Base-by-base conservation (phyloP, 352 stramenopile genomes). In the Globisporangium lucens region DNA sequence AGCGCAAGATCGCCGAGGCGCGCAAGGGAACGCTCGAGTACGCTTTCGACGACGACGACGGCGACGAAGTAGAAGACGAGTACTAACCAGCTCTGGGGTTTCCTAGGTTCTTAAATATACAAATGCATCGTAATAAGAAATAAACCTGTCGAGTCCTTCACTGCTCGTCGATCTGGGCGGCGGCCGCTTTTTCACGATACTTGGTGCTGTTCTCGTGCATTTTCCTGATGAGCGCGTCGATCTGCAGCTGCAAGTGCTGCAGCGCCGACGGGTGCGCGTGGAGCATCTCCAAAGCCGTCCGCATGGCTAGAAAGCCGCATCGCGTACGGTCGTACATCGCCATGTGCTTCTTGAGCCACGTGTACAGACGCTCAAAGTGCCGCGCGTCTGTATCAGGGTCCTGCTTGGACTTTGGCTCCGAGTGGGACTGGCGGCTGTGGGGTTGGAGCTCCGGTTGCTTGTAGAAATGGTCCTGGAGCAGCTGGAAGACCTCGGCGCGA, bases 321-420 rank as follows among this genome's bases (percentile, higher is more conserved):
- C 76, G 73, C 0, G 69, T 53, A 1, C 65, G 64, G 51, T 91
- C 83, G 52, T 78, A 87, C 17, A 82, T 27, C 24, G 62, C 78
- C n/a, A 87, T 75, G 46, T 89, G 73, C 63, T 89, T 89, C 73
- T 91, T 91, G 24, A 91, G 66, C 83, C 83, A 91, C 29, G 83
- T 91, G 66, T 91, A 91, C 3, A 91, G 65, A 3, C 80, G 73
- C 58, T 91, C 83, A 66, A 89, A 89, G 53, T 89, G 61, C 0
- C 79, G 76, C 2, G 76, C 63, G 24, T 89, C 79, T 1, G 58
- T 47, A 0, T 79, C 68, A 53, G 65, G 66, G 53, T 46, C 41
- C 6, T 33, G 6, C 12, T 5, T 57, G 15, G 22, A n/a, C 7
- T 22, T n/a, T 4, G 17, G 6, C 20, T 41, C 12, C 1, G 53